Conservation (phyloP, 2,329 filamentous ascomycete species). For the Neoarthrinium moseri region DNA sequence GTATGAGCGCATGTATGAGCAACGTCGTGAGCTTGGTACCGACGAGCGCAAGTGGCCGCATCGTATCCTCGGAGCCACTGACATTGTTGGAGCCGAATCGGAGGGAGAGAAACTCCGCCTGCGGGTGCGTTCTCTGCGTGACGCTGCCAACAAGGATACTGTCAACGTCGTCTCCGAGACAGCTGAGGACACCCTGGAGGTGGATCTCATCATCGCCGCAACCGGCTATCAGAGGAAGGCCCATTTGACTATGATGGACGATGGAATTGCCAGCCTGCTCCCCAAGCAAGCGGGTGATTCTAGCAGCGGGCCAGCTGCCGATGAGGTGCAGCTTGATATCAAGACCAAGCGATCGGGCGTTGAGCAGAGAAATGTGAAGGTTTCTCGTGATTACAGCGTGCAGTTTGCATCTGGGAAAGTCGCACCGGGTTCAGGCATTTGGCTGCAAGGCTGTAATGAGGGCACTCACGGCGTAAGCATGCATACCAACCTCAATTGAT, state of each 20-base stretch:
- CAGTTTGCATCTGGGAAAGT: conserved; percentile 69
- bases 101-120: conserved; percentile 53
- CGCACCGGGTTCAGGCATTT: conserved; percentile 73
- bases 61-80: conserved; percentile 70
- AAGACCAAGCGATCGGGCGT: conserved; percentile 33
- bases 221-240: conserved; percentile 81
- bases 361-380: conserved; percentile 48
- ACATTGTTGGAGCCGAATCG: conserved; percentile 58
- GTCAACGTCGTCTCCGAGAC: conserved; percentile 31
- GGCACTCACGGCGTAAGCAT: conserved; percentile 81
- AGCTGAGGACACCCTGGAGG: conserved; percentile 63
- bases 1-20: conserved; percentile 85
- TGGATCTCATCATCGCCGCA: conserved; percentile 80
- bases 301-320: conserved; percentile 14
- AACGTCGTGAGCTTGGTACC: conserved; percentile 67
- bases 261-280: conserved; percentile 60
- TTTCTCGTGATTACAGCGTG: conserved; percentile 77
- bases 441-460: conserved; percentile 94
- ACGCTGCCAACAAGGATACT: conserved; percentile 33
- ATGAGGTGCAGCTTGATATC: conserved; percentile 2
- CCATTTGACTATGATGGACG: conserved; percentile 74
- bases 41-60: conserved; percentile 79
- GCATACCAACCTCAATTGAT: background rate
- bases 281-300: conserved; percentile 38
- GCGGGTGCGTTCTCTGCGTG: conserved; percentile 50